Evolutionary conservation across 768 basidiomycete species (phyloP), one percentile per base, ranked within the genome.

Genomic region (Auriscalpium vulgare): DNA sequence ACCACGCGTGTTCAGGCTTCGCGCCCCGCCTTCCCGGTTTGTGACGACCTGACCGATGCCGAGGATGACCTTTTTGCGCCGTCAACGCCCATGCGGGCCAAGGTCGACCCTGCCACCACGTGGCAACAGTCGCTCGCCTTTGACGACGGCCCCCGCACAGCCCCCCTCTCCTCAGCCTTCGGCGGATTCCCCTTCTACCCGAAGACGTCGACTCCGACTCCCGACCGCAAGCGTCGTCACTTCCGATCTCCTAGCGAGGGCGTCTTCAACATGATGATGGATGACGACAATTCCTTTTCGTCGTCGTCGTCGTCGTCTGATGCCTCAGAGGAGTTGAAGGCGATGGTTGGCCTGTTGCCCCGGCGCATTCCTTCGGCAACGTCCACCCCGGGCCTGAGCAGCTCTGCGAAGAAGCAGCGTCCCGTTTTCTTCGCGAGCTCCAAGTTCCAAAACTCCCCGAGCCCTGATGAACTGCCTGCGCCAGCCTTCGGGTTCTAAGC

Each of bases 361-460:
- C 50, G 56, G 47, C 61, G 61, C 19, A 53, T 62, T 23, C 36
- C 44, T 49, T 60, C 61, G 1, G 50, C 51, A 29, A 23, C 53
- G 13, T 57, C 61, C 7, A 60, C 56, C 13, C 34, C 60, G 37
- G 52, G 58, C 37, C 44, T 54, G 56, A 50, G 49, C 47, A 60
- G 63, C 56, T 53, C 51, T 37, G 47, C 53, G 16, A 37, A 37
- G 34, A 17, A 35, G 38, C 23, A 50, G 38, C 46, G 37, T 14
- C 59, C 50, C 17, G 50, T 78, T 8, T 88, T 81, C 66, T 91
- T 87, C 69, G 88, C 88, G 62, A 89, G 87, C 65, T 89, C 87
- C 36, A 74, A 78, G 65, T 91, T 89, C 81, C 88, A 90, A 77
- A 91, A 89, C 75, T 88, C 87, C 56, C 88, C 88, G 14, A 88